These are phyloP conservation scores for Saccharomyces eubayanus DNA, from an alignment of 805 yeast genomes.

Conservation along the genomic window DNA sequence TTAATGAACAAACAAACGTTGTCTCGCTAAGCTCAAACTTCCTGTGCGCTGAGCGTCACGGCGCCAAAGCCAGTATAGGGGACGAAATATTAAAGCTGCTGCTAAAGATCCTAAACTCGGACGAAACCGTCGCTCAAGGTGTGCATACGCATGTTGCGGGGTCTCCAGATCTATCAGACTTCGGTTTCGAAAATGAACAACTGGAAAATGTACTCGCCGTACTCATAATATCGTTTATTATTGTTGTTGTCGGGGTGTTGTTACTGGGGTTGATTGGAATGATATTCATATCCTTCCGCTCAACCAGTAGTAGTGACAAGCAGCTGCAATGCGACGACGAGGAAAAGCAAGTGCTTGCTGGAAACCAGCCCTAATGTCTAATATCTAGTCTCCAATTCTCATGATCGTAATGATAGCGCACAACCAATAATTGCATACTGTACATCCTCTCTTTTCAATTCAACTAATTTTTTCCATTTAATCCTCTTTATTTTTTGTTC, in stretches of 20 bases:
- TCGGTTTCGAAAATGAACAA: neutral
- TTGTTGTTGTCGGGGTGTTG: neutral
- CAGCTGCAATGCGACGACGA: neutral
- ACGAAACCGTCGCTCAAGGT: neutral
- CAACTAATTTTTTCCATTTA: neutral
- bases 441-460: neutral
- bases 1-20: neutral
- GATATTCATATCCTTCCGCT: neutral
- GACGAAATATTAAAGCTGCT: neutral
- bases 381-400: neutral
- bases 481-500: neutral
- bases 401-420: neutral
- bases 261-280: neutral
- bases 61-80: neutral
- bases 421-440: neutral
- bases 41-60: neutral
- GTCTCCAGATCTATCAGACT: neutral
- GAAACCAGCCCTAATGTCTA: neutral
- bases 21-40: neutral
- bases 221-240: conserved; percentile 1
- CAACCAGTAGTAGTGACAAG: neutral
- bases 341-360: conserved; percentile 1
- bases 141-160: neutral
- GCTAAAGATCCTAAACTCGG: neutral
- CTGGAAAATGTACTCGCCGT: conserved; percentile 1